Evolutionary conservation across 1,139 yeast species (phyloP).

Genomic region (Candida sp.): DNA sequence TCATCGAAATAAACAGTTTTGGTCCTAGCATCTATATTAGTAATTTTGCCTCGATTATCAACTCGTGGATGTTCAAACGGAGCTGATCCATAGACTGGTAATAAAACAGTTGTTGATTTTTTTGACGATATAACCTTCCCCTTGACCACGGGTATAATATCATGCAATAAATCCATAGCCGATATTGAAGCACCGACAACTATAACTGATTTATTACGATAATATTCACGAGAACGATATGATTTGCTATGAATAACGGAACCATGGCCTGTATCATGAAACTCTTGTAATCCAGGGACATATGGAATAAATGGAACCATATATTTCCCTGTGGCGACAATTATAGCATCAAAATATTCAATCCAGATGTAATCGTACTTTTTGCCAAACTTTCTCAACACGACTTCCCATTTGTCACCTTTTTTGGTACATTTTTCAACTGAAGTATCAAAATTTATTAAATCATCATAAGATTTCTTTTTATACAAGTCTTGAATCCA

Average conservation of each 20-base stretch:
- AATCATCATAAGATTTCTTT: slow-evolving; percentile 19
- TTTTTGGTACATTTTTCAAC: slow-evolving; percentile 30
- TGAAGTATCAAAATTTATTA: slow-evolving; percentile 27
- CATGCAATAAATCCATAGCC: slow-evolving; percentile 43
- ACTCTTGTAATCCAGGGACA: slow-evolving; percentile 37
- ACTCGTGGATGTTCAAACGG: slow-evolving; percentile 32
- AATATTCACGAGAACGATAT: slow-evolving; percentile 25
- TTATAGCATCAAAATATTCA: slow-evolving; percentile 23
- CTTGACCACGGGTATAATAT: slow-evolving; percentile 30
- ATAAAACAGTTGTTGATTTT: slow-evolving; percentile 39
- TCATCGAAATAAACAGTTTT: slow-evolving; percentile 26
- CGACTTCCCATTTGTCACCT: slow-evolving; percentile 36
- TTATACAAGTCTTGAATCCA: slow-evolving; percentile 41
- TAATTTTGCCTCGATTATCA: slow-evolving; percentile 26
- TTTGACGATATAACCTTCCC: slow-evolving; percentile 24
- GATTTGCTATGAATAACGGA: slow-evolving; percentile 40
- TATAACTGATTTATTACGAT: slow-evolving; percentile 26
- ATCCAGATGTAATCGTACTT: slow-evolving; percentile 19
- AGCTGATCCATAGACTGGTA: slow-evolving; percentile 40
- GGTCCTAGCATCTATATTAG: slow-evolving; percentile 15
- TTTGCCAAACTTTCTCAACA: slow-evolving; percentile 24
- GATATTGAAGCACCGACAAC: slow-evolving; percentile 44
- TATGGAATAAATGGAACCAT: slow-evolving; percentile 30
- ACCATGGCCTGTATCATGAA: slow-evolving; percentile 19
- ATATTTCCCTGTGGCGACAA: slow-evolving; percentile 32